Base-by-base conservation (phyloP, 2,329 filamentous ascomycete genomes). In the Calonectria naviculata region DNA sequence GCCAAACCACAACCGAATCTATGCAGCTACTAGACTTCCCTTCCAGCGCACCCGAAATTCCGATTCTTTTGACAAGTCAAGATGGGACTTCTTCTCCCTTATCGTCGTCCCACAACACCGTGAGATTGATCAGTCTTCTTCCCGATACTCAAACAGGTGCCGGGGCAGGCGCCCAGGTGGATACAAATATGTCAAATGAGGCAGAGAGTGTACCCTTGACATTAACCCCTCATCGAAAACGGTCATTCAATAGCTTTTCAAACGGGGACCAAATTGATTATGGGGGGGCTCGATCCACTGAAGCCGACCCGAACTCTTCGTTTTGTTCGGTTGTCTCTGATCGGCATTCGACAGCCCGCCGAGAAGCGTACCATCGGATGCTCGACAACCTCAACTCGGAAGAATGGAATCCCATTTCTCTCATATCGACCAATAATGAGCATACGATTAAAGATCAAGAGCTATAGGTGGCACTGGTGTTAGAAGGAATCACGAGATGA, bases 351-450 rank as follows among this genome's bases (percentile, higher is more conserved):
- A 63, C 67, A 7, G 31, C 74, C 7, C 78, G 81, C 10, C 74
- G 67, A 17, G 81, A 83, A 6, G 83, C 83, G 2, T 85, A 84
- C 52, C 47, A 67, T 8, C 74, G 73, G n/a, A 84, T 83, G 78
- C 65, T 81, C 0, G 71, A 72, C 21, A 81, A 82, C 36, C 62
- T 78, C 6, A 64, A 68, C 8, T 75, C 76, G 7, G 77, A 73
- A 7, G 72, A 73, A 2, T 85, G 84, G 83, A 70, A 62, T 4
- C 56, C 80, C 0, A 78, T 84, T 10, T 71, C 75, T 3, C 74
- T 85, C 12, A 75, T 85, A 34, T 84, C 83, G 0, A 83, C 82
- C 1, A 80, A 72, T 34, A 73, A 79, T 26, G 75, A 83, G 38
- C 81, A 85, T 58, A 81, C 78, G 1, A 49, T 42, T 1, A 62